Evolutionary conservation across 2,329 filamentous ascomycete species (phyloP).

Genomic region (Lizonia empirigonia): DNA sequence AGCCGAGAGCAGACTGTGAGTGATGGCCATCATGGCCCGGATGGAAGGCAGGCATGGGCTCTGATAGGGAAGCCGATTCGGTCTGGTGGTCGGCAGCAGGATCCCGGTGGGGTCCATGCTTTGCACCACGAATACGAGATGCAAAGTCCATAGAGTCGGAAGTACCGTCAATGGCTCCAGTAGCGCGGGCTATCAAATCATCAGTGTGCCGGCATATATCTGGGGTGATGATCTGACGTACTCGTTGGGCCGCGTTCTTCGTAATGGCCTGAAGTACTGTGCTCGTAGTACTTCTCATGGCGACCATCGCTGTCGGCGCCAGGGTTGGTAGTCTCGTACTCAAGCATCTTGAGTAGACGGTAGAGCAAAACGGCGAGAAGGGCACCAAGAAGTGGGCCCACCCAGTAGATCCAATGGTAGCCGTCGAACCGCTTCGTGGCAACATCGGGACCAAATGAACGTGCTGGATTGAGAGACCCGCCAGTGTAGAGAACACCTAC

Average conservation of each 20-base stretch:
- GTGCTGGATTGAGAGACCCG: conserved; percentile 56
- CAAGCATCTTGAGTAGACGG: conserved; percentile 55
- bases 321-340: conserved; percentile 59
- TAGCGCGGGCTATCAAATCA: conserved; percentile 25
- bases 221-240: conserved; percentile 7
- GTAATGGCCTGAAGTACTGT: conserved; percentile 22
- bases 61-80: background rate
- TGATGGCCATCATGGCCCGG: conserved; percentile 37
- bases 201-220: conserved; percentile 20
- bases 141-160: conserved; percentile 23
- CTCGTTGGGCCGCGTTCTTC: conserved; percentile 16
- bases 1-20: conserved; percentile 16
- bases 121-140: conserved; percentile 17
- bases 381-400: conserved; percentile 55
- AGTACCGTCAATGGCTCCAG: conserved; percentile 38
- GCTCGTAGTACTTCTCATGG: conserved; percentile 36
- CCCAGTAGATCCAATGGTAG: conserved; percentile 60
- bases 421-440: conserved; percentile 49
- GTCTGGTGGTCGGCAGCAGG: conserved; percentile 3
- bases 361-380: conserved; percentile 57
- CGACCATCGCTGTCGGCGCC: conserved; percentile 54
- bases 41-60: conserved; percentile 26
- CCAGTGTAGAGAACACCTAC: conserved; percentile 55
- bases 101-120: conserved; percentile 3
- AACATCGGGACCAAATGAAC: conserved; percentile 57